Evolutionary conservation across 495 filamentous ascomycete genomes (phyloP).

Genomic region (Aspergillus egyptiacus): DNA sequence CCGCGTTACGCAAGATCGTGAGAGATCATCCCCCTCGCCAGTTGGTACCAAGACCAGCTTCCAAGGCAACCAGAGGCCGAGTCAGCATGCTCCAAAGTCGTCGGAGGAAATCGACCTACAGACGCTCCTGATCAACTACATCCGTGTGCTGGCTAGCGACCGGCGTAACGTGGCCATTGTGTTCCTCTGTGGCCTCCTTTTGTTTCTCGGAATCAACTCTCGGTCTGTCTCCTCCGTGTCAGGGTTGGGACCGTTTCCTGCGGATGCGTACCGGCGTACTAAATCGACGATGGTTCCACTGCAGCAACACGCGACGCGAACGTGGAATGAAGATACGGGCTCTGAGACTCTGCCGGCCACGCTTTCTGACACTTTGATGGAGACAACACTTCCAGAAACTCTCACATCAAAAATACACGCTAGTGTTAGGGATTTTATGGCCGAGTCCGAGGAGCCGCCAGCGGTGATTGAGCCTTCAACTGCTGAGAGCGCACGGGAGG

Average conservation of each 20-base stretch:
- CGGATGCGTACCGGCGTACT: conserved; percentile 8
- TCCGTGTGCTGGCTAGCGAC: conserved; percentile 62
- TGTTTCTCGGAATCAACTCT: conserved; percentile 44
- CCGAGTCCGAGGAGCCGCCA: background rate
- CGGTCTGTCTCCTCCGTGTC: conserved; percentile 11
- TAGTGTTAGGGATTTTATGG: background rate
- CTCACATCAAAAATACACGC: background rate
- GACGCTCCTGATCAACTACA: conserved; percentile 61
- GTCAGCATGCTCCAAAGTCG: conserved; percentile 5
- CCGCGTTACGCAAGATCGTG: background rate
- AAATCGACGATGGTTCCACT: conserved; percentile 5
- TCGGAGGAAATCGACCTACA: conserved; percentile 40
- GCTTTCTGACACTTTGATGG: background rate
- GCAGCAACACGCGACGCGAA: conserved; percentile 3
- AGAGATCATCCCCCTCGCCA: conserved; percentile 1
- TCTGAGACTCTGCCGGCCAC: background rate
- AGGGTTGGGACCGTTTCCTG: conserved; percentile 16
- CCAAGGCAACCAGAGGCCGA: conserved; percentile 2
- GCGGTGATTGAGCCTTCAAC: background rate
- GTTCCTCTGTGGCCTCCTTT: conserved; percentile 53
- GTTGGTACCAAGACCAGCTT: background rate
- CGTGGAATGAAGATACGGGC: background rate
- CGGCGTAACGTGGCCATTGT: conserved; percentile 64
- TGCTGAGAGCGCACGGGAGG: background rate
- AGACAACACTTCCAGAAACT: background rate